A percentile compares a stretch with the other conserved stretches of the same genome.
Conservation (phyloP, 768 basidiomycete species). For the Saitozyma podzolica region DNA sequence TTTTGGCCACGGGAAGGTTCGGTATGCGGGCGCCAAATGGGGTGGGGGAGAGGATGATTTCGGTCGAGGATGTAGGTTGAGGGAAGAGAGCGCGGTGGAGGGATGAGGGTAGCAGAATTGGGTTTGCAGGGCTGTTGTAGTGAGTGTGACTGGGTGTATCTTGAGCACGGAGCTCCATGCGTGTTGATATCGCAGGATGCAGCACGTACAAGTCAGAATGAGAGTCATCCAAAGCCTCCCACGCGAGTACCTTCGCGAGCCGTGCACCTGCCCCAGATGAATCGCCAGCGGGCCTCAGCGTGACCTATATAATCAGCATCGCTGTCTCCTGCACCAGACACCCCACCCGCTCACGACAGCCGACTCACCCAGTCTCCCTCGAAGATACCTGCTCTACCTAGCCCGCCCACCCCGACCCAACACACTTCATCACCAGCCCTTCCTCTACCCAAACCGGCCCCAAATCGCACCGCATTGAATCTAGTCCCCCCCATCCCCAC, state of each 20-base stretch:
- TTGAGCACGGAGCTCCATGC: neutral
- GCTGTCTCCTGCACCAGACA: no score
- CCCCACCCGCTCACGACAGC: neutral
- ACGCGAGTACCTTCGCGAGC: conserved; percentile 41
- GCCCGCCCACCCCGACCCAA: conserved; percentile 46
- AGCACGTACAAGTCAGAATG: conserved; percentile 29
- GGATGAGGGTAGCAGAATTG: conserved; percentile 39
- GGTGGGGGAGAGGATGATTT: conserved; percentile 31
- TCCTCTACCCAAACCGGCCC: neutral
- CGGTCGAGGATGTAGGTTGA: conserved; percentile 1
- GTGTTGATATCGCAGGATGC: neutral
- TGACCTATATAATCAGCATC: no score
- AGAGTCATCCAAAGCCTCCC: conserved; percentile 34
- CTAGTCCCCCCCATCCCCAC: neutral
- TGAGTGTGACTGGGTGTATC: neutral
- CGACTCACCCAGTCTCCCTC: conserved; percentile 50
- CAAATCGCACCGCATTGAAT: conserved; percentile 23
- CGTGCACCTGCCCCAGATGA: conserved; percentile 14
- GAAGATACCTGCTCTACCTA: conserved; percentile 50
- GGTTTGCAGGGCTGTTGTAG: conserved; percentile 33
- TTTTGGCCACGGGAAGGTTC: conserved; percentile 40
- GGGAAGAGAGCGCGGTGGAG: conserved; percentile 34
- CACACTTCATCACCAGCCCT: conserved; percentile 30
- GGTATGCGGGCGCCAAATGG: conserved; percentile 45
- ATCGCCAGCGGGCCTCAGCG: neutral